Conservation (phyloP, 129 eudicot species). For the Pulicaria dysenterica region DNA sequence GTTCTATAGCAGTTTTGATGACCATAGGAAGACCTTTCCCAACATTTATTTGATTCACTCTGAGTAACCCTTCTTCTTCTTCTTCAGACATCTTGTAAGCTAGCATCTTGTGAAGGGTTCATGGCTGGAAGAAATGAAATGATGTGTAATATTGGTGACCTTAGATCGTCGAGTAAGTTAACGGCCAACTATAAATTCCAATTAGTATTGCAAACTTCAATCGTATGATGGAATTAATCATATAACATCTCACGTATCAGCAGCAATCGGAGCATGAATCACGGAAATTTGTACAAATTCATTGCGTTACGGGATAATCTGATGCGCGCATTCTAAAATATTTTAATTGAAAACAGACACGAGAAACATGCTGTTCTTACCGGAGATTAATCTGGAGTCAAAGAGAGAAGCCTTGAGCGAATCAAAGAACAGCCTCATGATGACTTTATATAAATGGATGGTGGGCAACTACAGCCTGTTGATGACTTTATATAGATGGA, state of each 20-base stretch:
- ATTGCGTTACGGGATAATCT: slow-evolving; percentile 3
- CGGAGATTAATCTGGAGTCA: slow-evolving; percentile 39
- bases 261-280: not conserved
- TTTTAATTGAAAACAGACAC: not conserved
- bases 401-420: slow-evolving; percentile 17
- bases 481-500: too few relatives aligned
- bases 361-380: slow-evolving; percentile 7
- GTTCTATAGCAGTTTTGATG: slow-evolving; percentile 36
- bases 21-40: slow-evolving; percentile 32
- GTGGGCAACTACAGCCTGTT: slow-evolving; percentile 25
- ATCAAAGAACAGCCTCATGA: slow-evolving; percentile 1
- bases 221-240: not conserved
- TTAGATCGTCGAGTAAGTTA: not conserved
- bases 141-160: not conserved
- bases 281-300: not conserved
- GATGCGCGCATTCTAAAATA: not conserved
- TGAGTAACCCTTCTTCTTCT: slow-evolving; percentile 29
- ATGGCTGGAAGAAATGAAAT: not conserved
- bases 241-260: not conserved
- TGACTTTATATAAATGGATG: slow-evolving; percentile 6
- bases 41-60: not conserved
- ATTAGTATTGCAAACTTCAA: not conserved
- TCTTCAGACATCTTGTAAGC: slow-evolving; percentile 18
- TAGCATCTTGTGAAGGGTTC: slow-evolving; percentile 1
- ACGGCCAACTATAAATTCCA: not conserved